These are phyloP conservation scores for Fusarium annulatum DNA, from an alignment of 2,329 filamentous ascomycete species.

Conservation along the genomic window DNA sequence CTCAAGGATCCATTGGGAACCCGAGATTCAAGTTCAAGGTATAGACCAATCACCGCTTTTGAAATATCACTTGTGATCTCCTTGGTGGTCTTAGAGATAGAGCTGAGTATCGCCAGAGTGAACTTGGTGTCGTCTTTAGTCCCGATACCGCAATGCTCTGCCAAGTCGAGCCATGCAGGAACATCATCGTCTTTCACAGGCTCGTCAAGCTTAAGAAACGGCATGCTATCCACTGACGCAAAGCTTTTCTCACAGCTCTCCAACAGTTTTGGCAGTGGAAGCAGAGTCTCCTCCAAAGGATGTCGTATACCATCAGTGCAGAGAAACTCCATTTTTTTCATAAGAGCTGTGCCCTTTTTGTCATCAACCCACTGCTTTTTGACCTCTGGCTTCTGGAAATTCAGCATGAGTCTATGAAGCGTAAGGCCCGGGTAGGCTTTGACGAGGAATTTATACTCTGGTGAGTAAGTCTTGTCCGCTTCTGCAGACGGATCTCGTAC, in stretches of 20 bases:
- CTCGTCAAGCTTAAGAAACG: background rate
- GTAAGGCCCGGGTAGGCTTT: background rate
- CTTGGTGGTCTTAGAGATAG: background rate
- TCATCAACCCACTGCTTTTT: background rate
- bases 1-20: no score
- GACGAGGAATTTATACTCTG: background rate
- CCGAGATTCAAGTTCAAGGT: no score
- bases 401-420: background rate
- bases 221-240: background rate
- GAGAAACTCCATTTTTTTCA: background rate
- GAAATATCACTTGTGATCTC: background rate
- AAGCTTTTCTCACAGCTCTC: background rate
- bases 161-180: background rate
- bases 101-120: background rate
- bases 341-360: background rate
- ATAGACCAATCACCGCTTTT: no score
- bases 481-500: background rate
- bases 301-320: background rate
- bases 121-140: background rate
- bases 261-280: background rate
- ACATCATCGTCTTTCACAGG: background rate
- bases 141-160: background rate
- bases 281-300: background rate
- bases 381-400: background rate
- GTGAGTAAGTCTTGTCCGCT: background rate